phyloP scores from a whole-genome alignment of 208 protist species.

The Kentomonas sorsogonicus region DNA sequence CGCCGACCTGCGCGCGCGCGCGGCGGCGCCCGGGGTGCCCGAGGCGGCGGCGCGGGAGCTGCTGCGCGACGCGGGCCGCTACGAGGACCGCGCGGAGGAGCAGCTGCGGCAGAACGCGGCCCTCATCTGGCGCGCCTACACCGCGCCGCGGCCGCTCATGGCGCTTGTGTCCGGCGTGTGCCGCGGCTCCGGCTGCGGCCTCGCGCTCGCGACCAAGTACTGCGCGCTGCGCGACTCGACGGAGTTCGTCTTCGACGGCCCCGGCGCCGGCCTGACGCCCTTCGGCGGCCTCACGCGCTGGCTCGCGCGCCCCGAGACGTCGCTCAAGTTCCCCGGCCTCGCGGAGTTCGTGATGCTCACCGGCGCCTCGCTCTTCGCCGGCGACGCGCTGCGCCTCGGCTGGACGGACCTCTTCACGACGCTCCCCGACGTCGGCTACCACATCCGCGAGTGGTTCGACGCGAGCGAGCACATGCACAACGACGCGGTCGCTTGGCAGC shows the following conservation, averaged over 20 bases:
- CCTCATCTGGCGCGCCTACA: slow-evolving; percentile 79
- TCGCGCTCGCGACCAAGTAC: slow-evolving; percentile 85
- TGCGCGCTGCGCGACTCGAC: slow-evolving; percentile 70
- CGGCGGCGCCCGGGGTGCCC: slow-evolving; percentile 12
- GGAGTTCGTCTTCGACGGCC: slow-evolving; percentile 86
- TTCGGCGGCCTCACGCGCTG: slow-evolving; percentile 78
- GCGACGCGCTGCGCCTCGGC: slow-evolving; percentile 81
- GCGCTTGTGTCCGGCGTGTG: slow-evolving; percentile 87
- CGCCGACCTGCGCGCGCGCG: slow-evolving; percentile 27
- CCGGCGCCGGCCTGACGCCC: slow-evolving; percentile 74
- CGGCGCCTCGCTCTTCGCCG: slow-evolving; percentile 83
- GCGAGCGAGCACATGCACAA: slow-evolving; percentile 89
- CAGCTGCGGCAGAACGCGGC: slow-evolving; percentile 68
- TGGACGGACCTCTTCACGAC: slow-evolving; percentile 89
- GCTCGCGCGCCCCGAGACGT: slow-evolving; percentile 77
- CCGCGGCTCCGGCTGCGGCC: slow-evolving; percentile 75
- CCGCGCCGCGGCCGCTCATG: slow-evolving; percentile 77
- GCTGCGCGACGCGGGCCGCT: slow-evolving; percentile 56
- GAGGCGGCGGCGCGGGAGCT: slow-evolving; percentile 38
- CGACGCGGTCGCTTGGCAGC: slow-evolving; percentile 88
- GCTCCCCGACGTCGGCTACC: slow-evolving; percentile 79
- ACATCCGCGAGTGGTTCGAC: slow-evolving; percentile 92
- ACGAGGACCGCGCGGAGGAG: slow-evolving; percentile 76
- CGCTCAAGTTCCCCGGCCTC: slow-evolving; percentile 86
- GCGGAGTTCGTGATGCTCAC: slow-evolving; percentile 89